These are phyloP conservation scores for Arabis hirsuta DNA, from an alignment of 345 rosid genomes.

Conservation along the genomic window DNA sequence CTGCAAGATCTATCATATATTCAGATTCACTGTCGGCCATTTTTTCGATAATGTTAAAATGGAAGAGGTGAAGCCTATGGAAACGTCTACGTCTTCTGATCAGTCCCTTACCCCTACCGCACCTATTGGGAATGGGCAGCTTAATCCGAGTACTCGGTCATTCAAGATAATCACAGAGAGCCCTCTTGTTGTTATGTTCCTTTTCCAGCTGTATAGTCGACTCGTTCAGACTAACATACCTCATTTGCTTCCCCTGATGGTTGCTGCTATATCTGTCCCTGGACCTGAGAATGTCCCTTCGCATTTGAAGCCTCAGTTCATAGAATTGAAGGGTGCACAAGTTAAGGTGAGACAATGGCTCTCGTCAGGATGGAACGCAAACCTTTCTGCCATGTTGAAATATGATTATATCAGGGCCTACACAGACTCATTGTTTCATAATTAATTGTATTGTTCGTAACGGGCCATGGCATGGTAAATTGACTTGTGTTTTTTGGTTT, in stretches of 20 bases:
- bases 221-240: slow-evolving; percentile 98
- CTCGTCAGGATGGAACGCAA: slow-evolving; percentile 2
- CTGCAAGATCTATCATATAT: slow-evolving; percentile 91
- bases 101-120: slow-evolving; percentile 59
- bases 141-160: slow-evolving; percentile 90
- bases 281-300: slow-evolving; percentile 95
- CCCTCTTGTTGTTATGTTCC: slow-evolving; percentile 98
- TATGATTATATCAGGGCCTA: slow-evolving; percentile 10
- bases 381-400: slow-evolving; percentile 12
- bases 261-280: slow-evolving; percentile 93
- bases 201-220: slow-evolving; percentile 89
- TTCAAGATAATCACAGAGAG: slow-evolving; percentile 98
- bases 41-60: slow-evolving; percentile 72
- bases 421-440: slow-evolving; percentile 1
- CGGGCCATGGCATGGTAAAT: slow-evolving; percentile 9
- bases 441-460: slow-evolving; percentile 1
- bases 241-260: slow-evolving; percentile 89
- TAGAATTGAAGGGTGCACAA: slow-evolving; percentile 98
- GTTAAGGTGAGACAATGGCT: slow-evolving; percentile 74
- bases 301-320: slow-evolving; percentile 80
- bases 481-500: slow-evolving; percentile 36
- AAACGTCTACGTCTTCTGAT: slow-evolving; percentile 68
- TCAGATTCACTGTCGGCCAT: slow-evolving; percentile 79
- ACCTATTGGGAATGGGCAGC: slow-evolving; percentile 69
- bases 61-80: slow-evolving; percentile 88